These are phyloP conservation scores for Neobulgaria alba DNA, from an alignment of 2,329 filamentous ascomycete genomes.

Conservation along the genomic window DNA sequence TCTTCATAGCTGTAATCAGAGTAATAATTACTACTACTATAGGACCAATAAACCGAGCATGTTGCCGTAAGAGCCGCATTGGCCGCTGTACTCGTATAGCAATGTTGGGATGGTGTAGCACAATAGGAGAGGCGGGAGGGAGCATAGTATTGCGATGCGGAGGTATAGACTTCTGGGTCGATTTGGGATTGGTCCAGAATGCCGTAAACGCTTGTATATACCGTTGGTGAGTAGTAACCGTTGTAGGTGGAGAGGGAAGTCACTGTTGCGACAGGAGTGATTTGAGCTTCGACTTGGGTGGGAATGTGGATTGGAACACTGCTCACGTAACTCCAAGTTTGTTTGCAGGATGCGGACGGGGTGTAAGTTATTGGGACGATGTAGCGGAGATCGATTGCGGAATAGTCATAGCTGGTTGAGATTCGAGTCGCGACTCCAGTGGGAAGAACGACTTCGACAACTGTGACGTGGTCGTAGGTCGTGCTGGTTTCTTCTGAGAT, in stretches of 20 bases:
- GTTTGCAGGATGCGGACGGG: constrained; percentile 10
- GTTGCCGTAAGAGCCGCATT: not conserved
- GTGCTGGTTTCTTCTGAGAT: constrained; percentile 9
- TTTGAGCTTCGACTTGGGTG: not conserved
- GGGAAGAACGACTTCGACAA: constrained; percentile 7
- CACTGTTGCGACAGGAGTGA: constrained; percentile 2
- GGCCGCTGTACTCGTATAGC: constrained; percentile 1
- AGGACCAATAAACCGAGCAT: constrained; percentile 8
- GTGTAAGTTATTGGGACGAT: constrained; percentile 14
- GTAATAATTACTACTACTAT: not conserved
- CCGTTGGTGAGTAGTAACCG: constrained; percentile 2
- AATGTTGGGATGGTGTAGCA: constrained; percentile 12
- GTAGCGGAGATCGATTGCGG: constrained; percentile 5
- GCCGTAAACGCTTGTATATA: constrained; percentile 5
- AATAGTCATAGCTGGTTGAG: not conserved
- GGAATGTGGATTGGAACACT: constrained; percentile 15
- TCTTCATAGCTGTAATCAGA: constrained; percentile 4
- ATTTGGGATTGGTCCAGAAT: constrained; percentile 13
- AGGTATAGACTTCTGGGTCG: constrained; percentile 4
- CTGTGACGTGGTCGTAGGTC: constrained; percentile 8
- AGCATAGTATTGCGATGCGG: constrained; percentile 5
- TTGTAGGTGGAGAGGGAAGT: constrained; percentile 9
- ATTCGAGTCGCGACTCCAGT: not conserved
- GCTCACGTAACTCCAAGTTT: constrained; percentile 13
- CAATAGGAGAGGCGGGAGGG: constrained; percentile 11